Base-by-base conservation (phyloP, 768 basidiomycete species). In the Tylopilus intermedius region DNA sequence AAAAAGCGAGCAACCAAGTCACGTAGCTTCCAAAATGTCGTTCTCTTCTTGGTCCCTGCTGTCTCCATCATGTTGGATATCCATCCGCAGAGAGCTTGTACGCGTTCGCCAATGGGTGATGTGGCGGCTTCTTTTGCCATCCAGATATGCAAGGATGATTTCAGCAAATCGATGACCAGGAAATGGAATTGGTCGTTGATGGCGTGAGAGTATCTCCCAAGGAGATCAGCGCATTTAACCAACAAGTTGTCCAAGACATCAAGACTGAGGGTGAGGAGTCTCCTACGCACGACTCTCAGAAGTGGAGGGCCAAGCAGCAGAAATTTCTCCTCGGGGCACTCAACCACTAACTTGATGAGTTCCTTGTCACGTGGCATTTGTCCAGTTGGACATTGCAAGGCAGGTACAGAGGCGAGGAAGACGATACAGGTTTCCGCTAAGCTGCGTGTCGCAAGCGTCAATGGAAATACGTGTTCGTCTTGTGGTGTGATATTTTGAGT, bases 1-100 rank as follows among this genome's bases (percentile, higher is more conserved):
- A 93, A 67, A 64, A 95, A 88, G 30, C 74, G 72, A 41, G 82
- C 72, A 29, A 88, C 71, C 26, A 73, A 63, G 59, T 90, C 84
- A 32, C 91, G 81, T 27, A 84, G 73, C 49, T 71, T 74, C 89
- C 92, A 94, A 3, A 80, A 81, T 2, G 71, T 69, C 6, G 83
- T 63, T 42, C 75, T 71, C 15, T 70, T 71, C 48, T 57, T 69
- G 13, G 55, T 53, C 67, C 58, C 64, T 32, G 72, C 63, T 9
- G 69, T 69, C 44, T 58, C 60, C 42, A 84, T 65, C 52, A 74
- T 68, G 5, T 61, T 62, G 30, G 79, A 73, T 47, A 90, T 71
- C 78, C 81, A 88, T 0, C 62, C 63, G 54, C 77, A 80, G 30
- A 94, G 67, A 22, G 64, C 49, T 26, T 75, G 71, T 22, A 81